Percentiles rank a stretch among this genome's conserved stretches.
Evolutionary conservation across 371 early-diverging fungal species (phyloP).

Genomic region (Zychaea mexicana): DNA sequence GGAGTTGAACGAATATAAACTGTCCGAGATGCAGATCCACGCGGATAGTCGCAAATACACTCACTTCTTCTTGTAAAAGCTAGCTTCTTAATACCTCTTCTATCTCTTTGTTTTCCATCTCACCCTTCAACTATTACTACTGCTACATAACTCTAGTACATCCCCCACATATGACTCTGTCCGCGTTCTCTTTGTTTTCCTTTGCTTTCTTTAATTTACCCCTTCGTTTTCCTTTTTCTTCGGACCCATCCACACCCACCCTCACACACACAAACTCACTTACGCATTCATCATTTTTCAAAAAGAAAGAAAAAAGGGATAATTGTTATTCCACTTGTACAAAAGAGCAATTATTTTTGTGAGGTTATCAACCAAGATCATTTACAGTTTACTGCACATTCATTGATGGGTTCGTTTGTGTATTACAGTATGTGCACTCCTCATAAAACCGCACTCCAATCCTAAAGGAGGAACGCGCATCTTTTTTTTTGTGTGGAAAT

Average conservation of each 20-base stretch:
- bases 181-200: too few relatives aligned
- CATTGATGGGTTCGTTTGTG: too few relatives aligned
- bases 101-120: neutral
- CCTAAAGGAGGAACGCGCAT: too few relatives aligned
- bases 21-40: conserved; percentile 76
- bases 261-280: too few relatives aligned
- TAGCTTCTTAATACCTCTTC: neutral
- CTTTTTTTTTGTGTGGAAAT: too few relatives aligned
- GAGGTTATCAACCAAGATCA: neutral
- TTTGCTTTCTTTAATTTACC: conserved; percentile 6
- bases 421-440: too few relatives aligned
- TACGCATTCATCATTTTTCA: too few relatives aligned
- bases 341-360: neutral
- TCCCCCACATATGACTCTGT: too few relatives aligned
- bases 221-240: neutral
- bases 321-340: neutral
- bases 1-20: conserved; percentile 78
- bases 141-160: too few relatives aligned
- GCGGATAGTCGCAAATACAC: conserved; percentile 73
- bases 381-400: neutral
- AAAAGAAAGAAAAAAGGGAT: neutral
- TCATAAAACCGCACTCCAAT: too few relatives aligned
- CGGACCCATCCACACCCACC: too few relatives aligned
- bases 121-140: neutral
- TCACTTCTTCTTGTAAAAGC: conserved; percentile 67